Percentiles rank a stretch among this genome's conserved stretches.
Conservation (phyloP, 805 yeast genomes). For the Yarrowia keelungensis region DNA sequence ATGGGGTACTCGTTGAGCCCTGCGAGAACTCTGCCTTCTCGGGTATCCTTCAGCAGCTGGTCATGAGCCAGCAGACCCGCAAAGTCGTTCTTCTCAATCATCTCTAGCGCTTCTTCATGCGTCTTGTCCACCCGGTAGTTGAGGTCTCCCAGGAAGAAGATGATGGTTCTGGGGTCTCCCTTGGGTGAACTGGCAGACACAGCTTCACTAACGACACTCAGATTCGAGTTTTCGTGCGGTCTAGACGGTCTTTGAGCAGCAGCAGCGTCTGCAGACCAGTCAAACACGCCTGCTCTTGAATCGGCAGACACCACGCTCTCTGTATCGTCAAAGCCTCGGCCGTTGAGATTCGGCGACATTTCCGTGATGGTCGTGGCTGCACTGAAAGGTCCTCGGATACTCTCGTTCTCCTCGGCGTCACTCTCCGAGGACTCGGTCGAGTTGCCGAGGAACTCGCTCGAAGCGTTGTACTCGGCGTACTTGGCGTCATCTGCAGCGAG, state of each 20-base stretch:
- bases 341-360: constrained; percentile 25
- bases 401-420: constrained; percentile 12
- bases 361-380: constrained; percentile 24
- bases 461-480: constrained; percentile 29
- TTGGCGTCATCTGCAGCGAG: neutral
- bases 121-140: constrained; percentile 57
- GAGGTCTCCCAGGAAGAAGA: constrained; percentile 61
- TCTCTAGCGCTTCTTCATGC: constrained; percentile 47
- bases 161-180: constrained; percentile 11
- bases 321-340: neutral
- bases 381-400: constrained; percentile 7
- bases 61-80: constrained; percentile 54
- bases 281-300: neutral
- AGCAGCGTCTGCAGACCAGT: neutral
- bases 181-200: neutral
- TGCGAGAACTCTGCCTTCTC: constrained; percentile 51
- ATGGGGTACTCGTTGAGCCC: constrained; percentile 60
- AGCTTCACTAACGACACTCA: constrained; percentile 1
- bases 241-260: neutral
- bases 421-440: constrained; percentile 1
- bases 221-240: constrained; percentile 13
- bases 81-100: constrained; percentile 49
- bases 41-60: constrained; percentile 52
- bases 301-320: neutral
- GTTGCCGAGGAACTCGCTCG: constrained; percentile 31